A percentile compares a stretch with the other conserved stretches of the same genome.
phyloP scores from a whole-genome alignment of 441 rosid genomes.

The Pelargonium myrrhifolium region DNA sequence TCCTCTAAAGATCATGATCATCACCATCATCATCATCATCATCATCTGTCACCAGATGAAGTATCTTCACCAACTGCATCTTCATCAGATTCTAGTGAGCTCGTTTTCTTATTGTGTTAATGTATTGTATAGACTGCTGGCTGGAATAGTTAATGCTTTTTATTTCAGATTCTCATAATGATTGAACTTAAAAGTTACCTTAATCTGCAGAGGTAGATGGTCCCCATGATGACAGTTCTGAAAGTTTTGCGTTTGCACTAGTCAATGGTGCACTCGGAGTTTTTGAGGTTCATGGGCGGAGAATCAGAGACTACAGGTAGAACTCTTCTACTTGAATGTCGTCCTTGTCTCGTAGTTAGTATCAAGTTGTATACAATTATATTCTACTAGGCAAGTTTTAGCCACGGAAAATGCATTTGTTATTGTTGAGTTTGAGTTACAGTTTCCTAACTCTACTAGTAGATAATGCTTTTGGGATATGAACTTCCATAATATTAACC shows the following conservation, averaged over 20 bases:
- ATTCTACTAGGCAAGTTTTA: constrained; percentile 5
- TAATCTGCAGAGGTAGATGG: constrained; percentile 51
- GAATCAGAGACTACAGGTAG: constrained; percentile 94
- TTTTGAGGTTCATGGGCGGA: constrained; percentile 93
- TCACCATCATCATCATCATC: too few species aligned
- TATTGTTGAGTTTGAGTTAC: constrained; percentile 1
- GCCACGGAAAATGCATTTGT: constrained; percentile 9
- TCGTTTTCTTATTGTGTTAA: constrained; percentile 20
- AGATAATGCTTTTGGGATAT: not conserved
- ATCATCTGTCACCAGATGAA: too few species aligned
- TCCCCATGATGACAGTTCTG: constrained; percentile 63
- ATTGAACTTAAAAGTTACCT: constrained; percentile 18
- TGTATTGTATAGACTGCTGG: constrained; percentile 14
- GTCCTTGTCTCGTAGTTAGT: not conserved
- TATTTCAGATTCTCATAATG: constrained; percentile 16
- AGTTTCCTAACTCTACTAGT: not conserved
- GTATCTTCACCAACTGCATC: constrained; percentile 42
- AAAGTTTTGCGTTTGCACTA: constrained; percentile 95
- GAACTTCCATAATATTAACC: not conserved
- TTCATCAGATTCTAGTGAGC: constrained; percentile 70
- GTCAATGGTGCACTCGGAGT: constrained; percentile 98
- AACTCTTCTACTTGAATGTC: constrained; percentile 8
- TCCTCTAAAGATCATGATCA: constrained; percentile 38
- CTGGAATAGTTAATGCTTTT: constrained; percentile 12
- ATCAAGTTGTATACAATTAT: not conserved